These are phyloP conservation scores for Beauveria scarabaeidicola DNA, from an alignment of 2,329 filamentous ascomycete genomes.

Conservation along the genomic window DNA sequence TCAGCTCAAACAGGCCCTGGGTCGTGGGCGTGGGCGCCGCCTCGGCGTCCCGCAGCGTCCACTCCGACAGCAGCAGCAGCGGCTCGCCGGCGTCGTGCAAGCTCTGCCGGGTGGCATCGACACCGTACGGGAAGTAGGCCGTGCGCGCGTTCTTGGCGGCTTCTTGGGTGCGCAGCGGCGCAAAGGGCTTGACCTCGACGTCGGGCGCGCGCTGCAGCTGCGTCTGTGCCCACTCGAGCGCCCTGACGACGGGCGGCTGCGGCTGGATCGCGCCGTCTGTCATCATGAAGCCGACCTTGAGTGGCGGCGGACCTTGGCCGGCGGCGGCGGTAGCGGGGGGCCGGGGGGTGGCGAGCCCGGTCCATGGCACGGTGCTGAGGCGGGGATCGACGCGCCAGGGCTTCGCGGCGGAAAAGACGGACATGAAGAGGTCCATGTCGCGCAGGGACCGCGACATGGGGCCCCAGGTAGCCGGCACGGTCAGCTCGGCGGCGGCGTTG, in stretches of 20 bases:
- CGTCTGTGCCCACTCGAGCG: conserved; percentile 25
- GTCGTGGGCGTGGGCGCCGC: conserved; percentile 17
- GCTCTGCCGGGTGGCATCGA: conserved; percentile 20
- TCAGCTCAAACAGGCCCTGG: conserved; percentile 19
- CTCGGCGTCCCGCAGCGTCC: conserved; percentile 26
- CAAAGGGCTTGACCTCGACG: conserved; percentile 28
- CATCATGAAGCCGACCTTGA: conserved; percentile 36
- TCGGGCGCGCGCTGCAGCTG: conserved; percentile 13
- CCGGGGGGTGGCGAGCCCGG: conserved; percentile 15
- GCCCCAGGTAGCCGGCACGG: conserved; percentile 25
- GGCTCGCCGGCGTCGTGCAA: conserved; percentile 34
- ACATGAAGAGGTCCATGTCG: conserved; percentile 28
- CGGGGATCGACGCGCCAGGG: conserved; percentile 24
- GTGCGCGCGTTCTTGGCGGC: conserved; percentile 24
- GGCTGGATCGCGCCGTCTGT: conserved; percentile 29
- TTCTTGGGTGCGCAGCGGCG: conserved; percentile 21
- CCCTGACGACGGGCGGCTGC: conserved; percentile 28
- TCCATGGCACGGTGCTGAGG: conserved; percentile 25
- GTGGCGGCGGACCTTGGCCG: not conserved
- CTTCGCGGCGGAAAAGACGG: conserved; percentile 15
- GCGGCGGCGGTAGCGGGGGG: too few species aligned
- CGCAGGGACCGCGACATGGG: conserved; percentile 25
- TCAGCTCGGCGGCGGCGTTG: conserved; percentile 22
- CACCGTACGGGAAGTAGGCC: conserved; percentile 41
- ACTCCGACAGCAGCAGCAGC: conserved; percentile 33